Base-by-base conservation (phyloP, 169 alveolate genomes). In the Perkinsus chesapeaki region DNA sequence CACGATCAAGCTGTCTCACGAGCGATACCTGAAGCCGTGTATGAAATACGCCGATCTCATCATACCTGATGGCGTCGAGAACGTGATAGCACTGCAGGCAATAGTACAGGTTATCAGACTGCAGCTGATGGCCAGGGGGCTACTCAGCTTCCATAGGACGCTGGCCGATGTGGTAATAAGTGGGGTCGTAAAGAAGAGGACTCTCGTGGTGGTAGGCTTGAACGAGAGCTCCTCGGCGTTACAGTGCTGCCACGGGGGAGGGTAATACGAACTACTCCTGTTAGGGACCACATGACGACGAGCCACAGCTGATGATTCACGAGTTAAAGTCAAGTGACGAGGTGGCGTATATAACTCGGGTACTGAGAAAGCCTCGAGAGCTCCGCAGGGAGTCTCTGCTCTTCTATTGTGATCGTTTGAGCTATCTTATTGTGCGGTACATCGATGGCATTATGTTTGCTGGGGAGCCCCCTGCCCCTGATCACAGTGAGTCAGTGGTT, bases 381-480 rank as follows among this genome's bases (percentile, higher is more conserved):
- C 82, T 60, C 82, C 82, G 82, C 31, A 1, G 82, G 27, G 82
- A 60, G 82, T 60, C 82, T 34, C 82, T 60, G 37, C 82, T 60
- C 82, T 60, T 60, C 82, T 60, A 60, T 34, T 60, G 82, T 60
- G 82, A 60, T 34, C 82, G 82, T 60, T 34, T 60, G 82, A 60
- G 82, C 31, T 60, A 60, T 34, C 82, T 60, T 0, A 60, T 60
- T 0, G 82, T 60, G 37, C 82, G 82, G 3, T 60, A 60, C 27
- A 60, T 60, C 31, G 82, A 60, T 23, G 82, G 82, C 82, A 60
- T 60, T 16, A 60, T 60, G 82, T 60, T 60, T 60, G 82, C 82
- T 60, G 82, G 82, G 82, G 82, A 60, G 82, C 82, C 82, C 27
- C 82, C 82, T 60, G 82, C 82, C 82, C 82, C 82, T 23, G 82